Base-by-base conservation (phyloP, 2,329 filamentous ascomycete genomes). In the Daldinia sp. region DNA sequence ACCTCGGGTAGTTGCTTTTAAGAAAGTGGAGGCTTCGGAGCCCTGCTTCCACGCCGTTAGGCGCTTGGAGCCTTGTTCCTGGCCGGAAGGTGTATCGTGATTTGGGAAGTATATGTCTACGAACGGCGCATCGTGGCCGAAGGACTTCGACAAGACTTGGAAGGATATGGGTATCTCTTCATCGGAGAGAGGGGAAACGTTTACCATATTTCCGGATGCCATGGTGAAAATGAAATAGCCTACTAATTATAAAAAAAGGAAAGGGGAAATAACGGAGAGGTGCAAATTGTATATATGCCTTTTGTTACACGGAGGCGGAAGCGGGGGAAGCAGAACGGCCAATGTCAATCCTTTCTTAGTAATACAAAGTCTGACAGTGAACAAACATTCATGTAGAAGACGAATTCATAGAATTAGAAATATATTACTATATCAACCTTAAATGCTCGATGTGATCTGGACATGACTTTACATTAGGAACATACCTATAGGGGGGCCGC, bases 91-190 rank as follows among this genome's bases (percentile, higher is more conserved):
- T 0, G 73, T 76, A 9, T 72, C 71, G 39, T 76, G 73, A 7
- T 41, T 44, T 6, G 74, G 72, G 26, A 76, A 76, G 35, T 76
- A 74, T 23, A 62, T 63, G 18, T 73, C 70, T 1, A 76, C 68
- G 18, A 76, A 75, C 4, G 72, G 71, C 4, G 72, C 72, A 9
- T 73, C 57, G 26, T 76, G 72, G 23, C 61, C 69, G 44, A 76
- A 76, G 12, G 65, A 70, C 30, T 72, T 53, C 0, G 72, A 75
- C 13, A 75, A 30, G 7, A 75, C 39, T 37, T 63, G 33, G 39
- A 75, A 75, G 50, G 71, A 71, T 28, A 51, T 62, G 9, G 73
- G 69, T 9, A 75, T 68, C 5, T 75, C 73, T 30, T 73, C 68
- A 10, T 74, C 67, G 7, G 55, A 56, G 15, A 72, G 20, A 3